Conservation (phyloP, 495 filamentous ascomycete genomes). For the Elaphomyces granulatus region DNA sequence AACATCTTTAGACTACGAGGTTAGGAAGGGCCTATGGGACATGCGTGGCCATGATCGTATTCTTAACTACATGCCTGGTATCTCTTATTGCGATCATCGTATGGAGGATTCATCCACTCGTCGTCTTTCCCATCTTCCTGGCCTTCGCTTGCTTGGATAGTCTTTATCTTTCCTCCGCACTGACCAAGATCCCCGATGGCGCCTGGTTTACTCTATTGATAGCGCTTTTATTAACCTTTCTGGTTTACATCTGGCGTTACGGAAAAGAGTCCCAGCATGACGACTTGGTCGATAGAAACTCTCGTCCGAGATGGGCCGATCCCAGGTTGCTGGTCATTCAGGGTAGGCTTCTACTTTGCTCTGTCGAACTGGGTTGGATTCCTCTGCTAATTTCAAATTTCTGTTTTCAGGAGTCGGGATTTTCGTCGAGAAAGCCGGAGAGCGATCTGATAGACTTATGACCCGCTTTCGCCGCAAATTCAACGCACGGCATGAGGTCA, state of each 20-base stretch:
- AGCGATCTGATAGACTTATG: too few species aligned
- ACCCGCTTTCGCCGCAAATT: too few species aligned
- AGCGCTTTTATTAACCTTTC: slow-evolving; percentile 33
- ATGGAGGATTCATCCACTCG: slow-evolving; percentile 38
- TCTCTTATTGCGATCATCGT: slow-evolving; percentile 47
- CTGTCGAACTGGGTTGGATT: too few species aligned
- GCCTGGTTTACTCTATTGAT: slow-evolving; percentile 55
- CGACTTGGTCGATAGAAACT: too few species aligned
- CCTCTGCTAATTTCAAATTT: too few species aligned
- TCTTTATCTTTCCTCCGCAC: slow-evolving; percentile 43
- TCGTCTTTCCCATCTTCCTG: slow-evolving; percentile 42
- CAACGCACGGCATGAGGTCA: too few species aligned
- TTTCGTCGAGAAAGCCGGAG: too few species aligned
- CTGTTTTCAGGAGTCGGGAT: too few species aligned
- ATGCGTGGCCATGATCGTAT: slow-evolving; percentile 54
- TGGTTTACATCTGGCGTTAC: slow-evolving; percentile 53
- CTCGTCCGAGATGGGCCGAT: too few species aligned
- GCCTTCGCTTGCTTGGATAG: slow-evolving; percentile 44
- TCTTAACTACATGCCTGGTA: slow-evolving; percentile 53
- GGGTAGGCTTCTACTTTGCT: too few species aligned
- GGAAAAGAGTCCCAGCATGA: slow-evolving; percentile 56
- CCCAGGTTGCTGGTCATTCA: too few species aligned
- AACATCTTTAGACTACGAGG: too few species aligned
- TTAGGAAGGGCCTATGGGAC: slow-evolving; percentile 35
- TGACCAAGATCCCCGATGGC: slow-evolving; percentile 50